Conservation (phyloP, 176 grass and related monocot genomes). For the Oryza punctata region DNA sequence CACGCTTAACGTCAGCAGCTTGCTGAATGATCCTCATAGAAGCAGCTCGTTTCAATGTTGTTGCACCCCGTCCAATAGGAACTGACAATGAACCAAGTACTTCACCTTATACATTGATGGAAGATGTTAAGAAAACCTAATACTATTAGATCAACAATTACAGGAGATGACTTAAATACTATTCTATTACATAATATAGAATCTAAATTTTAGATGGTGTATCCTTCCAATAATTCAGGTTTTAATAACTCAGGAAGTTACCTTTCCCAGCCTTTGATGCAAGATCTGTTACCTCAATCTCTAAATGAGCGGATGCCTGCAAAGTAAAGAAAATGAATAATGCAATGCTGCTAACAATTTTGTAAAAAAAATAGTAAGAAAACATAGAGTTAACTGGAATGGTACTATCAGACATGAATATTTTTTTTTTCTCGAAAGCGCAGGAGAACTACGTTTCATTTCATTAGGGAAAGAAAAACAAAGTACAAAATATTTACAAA, state of each 20-base stretch:
- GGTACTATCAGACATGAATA: not conserved
- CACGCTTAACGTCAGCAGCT: slow-evolving; percentile 53
- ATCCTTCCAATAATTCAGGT: slow-evolving; percentile 8
- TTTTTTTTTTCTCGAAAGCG: too few relatives aligned
- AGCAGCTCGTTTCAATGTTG: slow-evolving; percentile 81
- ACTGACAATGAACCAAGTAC: slow-evolving; percentile 86
- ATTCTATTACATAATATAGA: slow-evolving; percentile 9
- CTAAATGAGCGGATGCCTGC: slow-evolving; percentile 85
- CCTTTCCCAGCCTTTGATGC: slow-evolving; percentile 91
- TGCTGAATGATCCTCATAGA: slow-evolving; percentile 86
- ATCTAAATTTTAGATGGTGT: too few relatives aligned
- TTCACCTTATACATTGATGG: slow-evolving; percentile 68
- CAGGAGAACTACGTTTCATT: too few relatives aligned
- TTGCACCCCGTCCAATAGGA: slow-evolving; percentile 68
- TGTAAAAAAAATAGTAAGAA: too few relatives aligned
- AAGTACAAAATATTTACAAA: too few relatives aligned
- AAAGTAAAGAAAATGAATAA: slow-evolving; percentile 35
- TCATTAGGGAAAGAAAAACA: too few relatives aligned
- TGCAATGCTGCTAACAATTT: slow-evolving; percentile 2
- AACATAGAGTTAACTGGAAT: not conserved
- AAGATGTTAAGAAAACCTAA: slow-evolving; percentile 29
- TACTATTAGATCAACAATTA: slow-evolving; percentile 14
- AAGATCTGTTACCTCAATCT: slow-evolving; percentile 99
- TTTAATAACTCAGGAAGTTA: slow-evolving; percentile 30
- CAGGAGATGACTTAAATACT: slow-evolving; percentile 1